phyloP scores from a whole-genome alignment of 495 filamentous ascomycete species.

The Neurospora sp. region DNA sequence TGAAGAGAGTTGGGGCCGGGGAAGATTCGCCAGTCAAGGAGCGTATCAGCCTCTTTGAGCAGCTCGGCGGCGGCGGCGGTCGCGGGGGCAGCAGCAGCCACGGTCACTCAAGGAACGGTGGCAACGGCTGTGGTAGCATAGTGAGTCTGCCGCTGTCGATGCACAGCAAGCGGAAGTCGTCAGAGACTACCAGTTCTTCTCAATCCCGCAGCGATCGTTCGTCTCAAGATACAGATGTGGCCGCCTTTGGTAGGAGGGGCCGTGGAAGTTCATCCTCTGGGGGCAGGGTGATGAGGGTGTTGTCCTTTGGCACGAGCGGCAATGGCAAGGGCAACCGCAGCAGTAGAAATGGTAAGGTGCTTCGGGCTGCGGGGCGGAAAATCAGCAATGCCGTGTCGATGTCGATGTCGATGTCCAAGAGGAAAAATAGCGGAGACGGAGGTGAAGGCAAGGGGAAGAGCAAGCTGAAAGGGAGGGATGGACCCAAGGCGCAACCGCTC shows the following conservation, averaged over 20 bases:
- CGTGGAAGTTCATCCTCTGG: not conserved
- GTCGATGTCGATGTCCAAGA: not conserved
- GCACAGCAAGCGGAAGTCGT: not conserved
- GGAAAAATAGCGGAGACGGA: not conserved
- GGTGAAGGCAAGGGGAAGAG: not conserved
- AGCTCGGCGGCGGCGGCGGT: not conserved
- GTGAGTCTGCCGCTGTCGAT: not conserved
- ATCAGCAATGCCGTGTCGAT: not conserved
- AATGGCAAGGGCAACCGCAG: not conserved
- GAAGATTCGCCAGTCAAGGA: conserved; percentile 24
- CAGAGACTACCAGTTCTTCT: not conserved
- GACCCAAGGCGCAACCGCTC: not conserved
- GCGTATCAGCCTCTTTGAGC: conserved; percentile 27
- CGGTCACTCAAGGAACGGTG: not conserved
- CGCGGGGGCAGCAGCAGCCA: not conserved
- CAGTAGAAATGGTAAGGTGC: not conserved
- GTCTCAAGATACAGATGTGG: not conserved
- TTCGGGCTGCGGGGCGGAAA: not conserved
- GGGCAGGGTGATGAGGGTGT: conserved; percentile 10
- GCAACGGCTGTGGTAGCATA: not conserved
- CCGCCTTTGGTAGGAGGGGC: not conserved
- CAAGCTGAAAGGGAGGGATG: not conserved
- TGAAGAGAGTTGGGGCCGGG: not conserved
- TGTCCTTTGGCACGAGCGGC: not conserved
- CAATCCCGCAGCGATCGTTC: not conserved